phyloP scores from a whole-genome alignment of 768 basidiomycete genomes.

The Chlorophyllum brunneum region DNA sequence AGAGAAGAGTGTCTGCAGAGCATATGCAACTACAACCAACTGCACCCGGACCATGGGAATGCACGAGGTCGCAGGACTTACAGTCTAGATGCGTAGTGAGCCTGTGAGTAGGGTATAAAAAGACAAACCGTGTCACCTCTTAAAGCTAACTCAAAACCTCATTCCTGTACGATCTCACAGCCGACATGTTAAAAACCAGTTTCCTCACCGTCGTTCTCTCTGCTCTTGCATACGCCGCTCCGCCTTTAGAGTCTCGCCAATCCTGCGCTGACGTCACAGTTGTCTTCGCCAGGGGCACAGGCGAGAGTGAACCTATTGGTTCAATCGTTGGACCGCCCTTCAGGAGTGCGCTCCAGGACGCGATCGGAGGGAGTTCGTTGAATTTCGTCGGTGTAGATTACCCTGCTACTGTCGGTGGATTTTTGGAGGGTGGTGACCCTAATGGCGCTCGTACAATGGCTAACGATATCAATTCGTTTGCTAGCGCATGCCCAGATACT shows the following conservation, averaged over 20 bases:
- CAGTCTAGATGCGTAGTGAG: too few species aligned
- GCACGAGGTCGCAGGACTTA: too few species aligned
- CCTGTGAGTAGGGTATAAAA: background rate
- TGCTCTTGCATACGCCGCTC: conserved; percentile 19
- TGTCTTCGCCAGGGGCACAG: conserved; percentile 35
- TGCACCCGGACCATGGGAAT: conserved; percentile 7
- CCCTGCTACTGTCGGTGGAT: conserved; percentile 30
- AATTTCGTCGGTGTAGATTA: conserved; percentile 35
- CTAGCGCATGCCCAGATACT: conserved; percentile 27
- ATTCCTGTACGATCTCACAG: background rate
- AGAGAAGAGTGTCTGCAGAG: background rate
- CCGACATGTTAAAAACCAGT: conserved; percentile 15
- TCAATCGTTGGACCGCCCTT: conserved; percentile 35
- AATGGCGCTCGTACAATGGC: conserved; percentile 33
- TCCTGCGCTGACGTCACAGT: conserved; percentile 30
- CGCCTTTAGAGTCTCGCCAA: conserved; percentile 15
- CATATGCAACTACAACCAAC: background rate
- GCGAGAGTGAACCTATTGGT: conserved; percentile 29
- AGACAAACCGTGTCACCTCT: too few species aligned
- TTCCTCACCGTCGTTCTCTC: conserved; percentile 18
- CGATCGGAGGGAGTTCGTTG: conserved; percentile 26
- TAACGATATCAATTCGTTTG: conserved; percentile 22
- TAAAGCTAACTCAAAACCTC: background rate
- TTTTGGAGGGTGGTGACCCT: conserved; percentile 33
- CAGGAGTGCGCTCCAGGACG: conserved; percentile 23